Evolutionary conservation across 495 filamentous ascomycete species (phyloP).

Genomic region (Penicillium egyptiacum): DNA sequence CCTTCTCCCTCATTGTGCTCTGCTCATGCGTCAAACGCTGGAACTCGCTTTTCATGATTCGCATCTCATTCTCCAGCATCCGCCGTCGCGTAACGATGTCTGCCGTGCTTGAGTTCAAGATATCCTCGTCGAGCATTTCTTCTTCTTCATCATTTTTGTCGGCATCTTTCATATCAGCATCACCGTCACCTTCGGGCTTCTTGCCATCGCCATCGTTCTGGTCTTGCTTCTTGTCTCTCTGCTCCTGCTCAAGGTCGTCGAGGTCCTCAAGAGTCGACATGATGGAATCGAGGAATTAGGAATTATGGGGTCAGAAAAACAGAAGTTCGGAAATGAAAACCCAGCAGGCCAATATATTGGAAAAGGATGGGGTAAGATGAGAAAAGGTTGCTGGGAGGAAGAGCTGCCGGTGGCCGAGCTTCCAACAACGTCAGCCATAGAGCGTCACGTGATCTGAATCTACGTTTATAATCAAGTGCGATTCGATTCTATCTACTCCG

Average conservation of each 20-base stretch:
- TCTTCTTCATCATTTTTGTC: conserved; percentile 71
- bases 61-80: conserved; percentile 92
- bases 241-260: conserved; percentile 74
- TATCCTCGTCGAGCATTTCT: conserved; percentile 85
- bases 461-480: conserved; percentile 12
- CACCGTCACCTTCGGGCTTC: conserved; percentile 60
- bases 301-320: conserved; percentile 7
- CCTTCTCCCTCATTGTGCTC: conserved; percentile 92
- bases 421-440: conserved; percentile 47
- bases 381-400: conserved; percentile 31
- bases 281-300: conserved; percentile 21
- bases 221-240: conserved; percentile 72
- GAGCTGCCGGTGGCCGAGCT: conserved; percentile 40
- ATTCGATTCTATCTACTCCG: neutral
- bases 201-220: conserved; percentile 55
- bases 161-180: conserved; percentile 89
- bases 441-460: conserved; percentile 36
- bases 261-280: conserved; percentile 91
- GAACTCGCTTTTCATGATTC: conserved; percentile 98
- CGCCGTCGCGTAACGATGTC: conserved; percentile 86
- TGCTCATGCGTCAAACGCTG: conserved; percentile 95
- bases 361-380: conserved; percentile 19
- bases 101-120: conserved; percentile 82
- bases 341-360: conserved; percentile 15
- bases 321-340: conserved; percentile 3